phyloP scores from a whole-genome alignment of 192 early-diverging fungal genomes.

The Mortierella alpina region DNA sequence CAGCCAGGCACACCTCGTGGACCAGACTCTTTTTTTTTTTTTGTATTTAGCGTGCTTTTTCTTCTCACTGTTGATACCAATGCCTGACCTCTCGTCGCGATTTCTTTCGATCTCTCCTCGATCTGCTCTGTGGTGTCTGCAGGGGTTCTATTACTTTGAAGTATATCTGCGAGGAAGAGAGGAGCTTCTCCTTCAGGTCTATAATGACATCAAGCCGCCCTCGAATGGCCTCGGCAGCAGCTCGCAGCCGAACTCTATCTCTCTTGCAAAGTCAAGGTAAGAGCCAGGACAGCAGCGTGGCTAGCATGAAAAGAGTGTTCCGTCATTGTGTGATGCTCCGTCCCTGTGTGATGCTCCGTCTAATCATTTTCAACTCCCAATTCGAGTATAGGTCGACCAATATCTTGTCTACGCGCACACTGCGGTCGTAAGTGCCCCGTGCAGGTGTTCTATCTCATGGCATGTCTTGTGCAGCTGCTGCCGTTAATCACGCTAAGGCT shows the following conservation, averaged over 20 bases:
- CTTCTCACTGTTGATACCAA: background rate
- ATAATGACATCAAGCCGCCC: constrained; percentile 54
- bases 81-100: background rate
- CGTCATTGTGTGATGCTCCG: background rate
- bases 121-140: background rate
- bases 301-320: background rate
- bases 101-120: background rate
- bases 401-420: constrained; percentile 36
- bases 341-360: background rate
- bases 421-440: constrained; percentile 32
- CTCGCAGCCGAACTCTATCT: constrained; percentile 51
- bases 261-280: constrained; percentile 63
- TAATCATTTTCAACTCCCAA: background rate
- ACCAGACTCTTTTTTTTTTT: background rate
- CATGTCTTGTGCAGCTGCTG: background rate
- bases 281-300: background rate
- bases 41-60: background rate
- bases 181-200: constrained; percentile 73
- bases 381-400: constrained; percentile 30
- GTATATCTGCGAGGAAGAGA: constrained; percentile 75
- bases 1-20: background rate
- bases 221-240: constrained; percentile 18
- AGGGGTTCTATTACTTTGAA: constrained; percentile 78
- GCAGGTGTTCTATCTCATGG: background rate
- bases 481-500: background rate